These are phyloP conservation scores for Erythrobasidium yunnanense DNA, from an alignment of 768 basidiomycete species.

Conservation along the genomic window DNA sequence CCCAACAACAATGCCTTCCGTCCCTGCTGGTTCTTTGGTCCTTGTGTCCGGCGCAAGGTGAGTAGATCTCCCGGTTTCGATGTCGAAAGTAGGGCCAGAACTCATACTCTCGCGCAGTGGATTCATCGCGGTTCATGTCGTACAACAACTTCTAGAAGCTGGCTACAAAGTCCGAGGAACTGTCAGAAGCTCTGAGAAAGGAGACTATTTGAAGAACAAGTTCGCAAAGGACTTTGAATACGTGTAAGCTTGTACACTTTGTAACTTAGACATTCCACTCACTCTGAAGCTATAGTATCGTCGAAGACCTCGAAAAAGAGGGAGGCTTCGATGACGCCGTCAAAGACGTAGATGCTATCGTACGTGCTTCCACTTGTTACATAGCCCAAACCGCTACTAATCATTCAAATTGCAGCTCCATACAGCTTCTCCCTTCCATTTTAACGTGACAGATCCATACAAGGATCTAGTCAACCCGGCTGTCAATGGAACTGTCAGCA, in stretches of 20 bases:
- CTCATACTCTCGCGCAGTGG: background rate
- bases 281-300: conserved; percentile 41
- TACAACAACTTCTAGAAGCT: conserved; percentile 3
- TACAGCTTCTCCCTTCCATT: conserved; percentile 54
- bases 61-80: background rate
- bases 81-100: too few relatives aligned
- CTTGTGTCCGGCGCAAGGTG: conserved; percentile 10
- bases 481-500: conserved; percentile 55
- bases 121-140: conserved; percentile 23
- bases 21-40: background rate
- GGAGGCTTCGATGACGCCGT: conserved; percentile 69
- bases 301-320: conserved; percentile 54
- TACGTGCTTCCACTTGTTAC: too few relatives aligned
- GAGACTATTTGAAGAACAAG: conserved; percentile 19
- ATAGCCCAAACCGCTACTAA: too few relatives aligned
- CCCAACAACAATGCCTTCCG: background rate
- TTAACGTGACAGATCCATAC: conserved; percentile 38
- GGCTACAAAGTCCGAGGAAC: conserved; percentile 28
- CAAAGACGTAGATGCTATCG: conserved; percentile 59
- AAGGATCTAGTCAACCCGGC: conserved; percentile 56
- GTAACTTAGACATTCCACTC: too few relatives aligned
- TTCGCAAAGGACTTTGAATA: conserved; percentile 17
- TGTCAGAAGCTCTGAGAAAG: conserved; percentile 11
- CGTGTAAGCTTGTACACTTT: conserved; percentile 10
- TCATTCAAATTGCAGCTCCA: too few relatives aligned